Evolutionary conservation across 2,329 filamentous ascomycete species (phyloP).

Genomic region (Paraphoma sp.): DNA sequence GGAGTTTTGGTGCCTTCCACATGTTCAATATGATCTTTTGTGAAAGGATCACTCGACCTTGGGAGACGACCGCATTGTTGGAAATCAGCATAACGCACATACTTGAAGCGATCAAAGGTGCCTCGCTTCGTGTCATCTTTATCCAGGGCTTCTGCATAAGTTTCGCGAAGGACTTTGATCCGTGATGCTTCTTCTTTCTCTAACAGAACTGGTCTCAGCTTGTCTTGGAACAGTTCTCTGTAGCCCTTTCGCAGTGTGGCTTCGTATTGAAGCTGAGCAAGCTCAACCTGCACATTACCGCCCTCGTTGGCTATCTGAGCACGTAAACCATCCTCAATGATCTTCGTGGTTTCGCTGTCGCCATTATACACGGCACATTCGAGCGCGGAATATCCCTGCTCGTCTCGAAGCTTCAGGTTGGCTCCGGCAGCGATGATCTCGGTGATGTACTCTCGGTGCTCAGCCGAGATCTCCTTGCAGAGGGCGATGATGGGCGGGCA

Average conservation of each 20-base stretch:
- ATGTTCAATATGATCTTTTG: constrained; percentile 7
- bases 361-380: constrained; percentile 48
- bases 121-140: constrained; percentile 25
- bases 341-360: constrained; percentile 24
- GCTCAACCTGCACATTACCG: constrained; percentile 2
- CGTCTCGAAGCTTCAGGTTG: constrained; percentile 41
- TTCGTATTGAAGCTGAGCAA: constrained; percentile 19
- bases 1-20: not conserved
- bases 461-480: constrained; percentile 48
- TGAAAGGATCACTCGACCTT: constrained; percentile 25
- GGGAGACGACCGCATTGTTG: constrained; percentile 28
- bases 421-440: constrained; percentile 44
- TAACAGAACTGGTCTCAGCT: constrained; percentile 43
- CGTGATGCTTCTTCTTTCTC: constrained; percentile 10
- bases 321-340: constrained; percentile 38
- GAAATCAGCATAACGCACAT: constrained; percentile 40
- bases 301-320: not conserved
- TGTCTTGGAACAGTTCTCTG: constrained; percentile 47
- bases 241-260: constrained; percentile 45
- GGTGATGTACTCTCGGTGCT: constrained; percentile 44
- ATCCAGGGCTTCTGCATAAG: constrained; percentile 9
- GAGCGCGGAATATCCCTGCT: constrained; percentile 47
- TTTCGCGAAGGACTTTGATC: constrained; percentile 9
- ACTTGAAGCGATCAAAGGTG: constrained; percentile 38
- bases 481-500: constrained; percentile 48